Conservation (phyloP, 768 basidiomycete species). For the Psilocybe azurescens region DNA sequence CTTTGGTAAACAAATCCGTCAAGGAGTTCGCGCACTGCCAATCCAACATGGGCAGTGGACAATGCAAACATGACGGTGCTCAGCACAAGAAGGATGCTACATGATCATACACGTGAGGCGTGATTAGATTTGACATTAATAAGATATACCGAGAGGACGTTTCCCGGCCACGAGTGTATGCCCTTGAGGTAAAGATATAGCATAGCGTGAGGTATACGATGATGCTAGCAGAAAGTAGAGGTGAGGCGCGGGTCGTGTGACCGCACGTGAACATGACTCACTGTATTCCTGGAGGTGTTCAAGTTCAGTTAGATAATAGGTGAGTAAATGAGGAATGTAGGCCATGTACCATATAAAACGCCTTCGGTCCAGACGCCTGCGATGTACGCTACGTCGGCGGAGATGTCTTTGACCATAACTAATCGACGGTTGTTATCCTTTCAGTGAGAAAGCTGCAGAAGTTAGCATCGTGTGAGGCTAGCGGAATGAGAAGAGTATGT, state of each 20-base stretch:
- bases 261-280: slow-evolving; percentile 8
- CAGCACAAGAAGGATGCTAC: slow-evolving; percentile 25
- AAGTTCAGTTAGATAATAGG: not conserved
- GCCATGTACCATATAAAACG: slow-evolving; percentile 29
- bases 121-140: no score
- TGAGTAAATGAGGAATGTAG: not conserved
- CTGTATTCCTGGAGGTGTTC: slow-evolving; percentile 29
- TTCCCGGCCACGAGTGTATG: slow-evolving; percentile 26
- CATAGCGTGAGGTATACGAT: slow-evolving; percentile 30
- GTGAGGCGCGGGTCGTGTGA: no score
- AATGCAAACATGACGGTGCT: slow-evolving; percentile 31
- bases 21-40: slow-evolving; percentile 29
- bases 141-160: slow-evolving; percentile 21
- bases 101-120: not conserved
- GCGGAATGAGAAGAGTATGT: no score
- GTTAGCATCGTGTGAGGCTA: no score
- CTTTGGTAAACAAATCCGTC: slow-evolving; percentile 30
- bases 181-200: slow-evolving; percentile 1
- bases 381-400: slow-evolving; percentile 34
- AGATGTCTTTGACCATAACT: slow-evolving; percentile 31
- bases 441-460: no score
- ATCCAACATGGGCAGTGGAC: slow-evolving; percentile 31
- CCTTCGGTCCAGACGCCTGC: slow-evolving; percentile 37
- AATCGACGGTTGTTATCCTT: slow-evolving; percentile 17
- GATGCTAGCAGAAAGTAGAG: slow-evolving; percentile 18